Conservation (phyloP, 2,329 filamentous ascomycete genomes). For the Chrysoporthe austroafricana region DNA sequence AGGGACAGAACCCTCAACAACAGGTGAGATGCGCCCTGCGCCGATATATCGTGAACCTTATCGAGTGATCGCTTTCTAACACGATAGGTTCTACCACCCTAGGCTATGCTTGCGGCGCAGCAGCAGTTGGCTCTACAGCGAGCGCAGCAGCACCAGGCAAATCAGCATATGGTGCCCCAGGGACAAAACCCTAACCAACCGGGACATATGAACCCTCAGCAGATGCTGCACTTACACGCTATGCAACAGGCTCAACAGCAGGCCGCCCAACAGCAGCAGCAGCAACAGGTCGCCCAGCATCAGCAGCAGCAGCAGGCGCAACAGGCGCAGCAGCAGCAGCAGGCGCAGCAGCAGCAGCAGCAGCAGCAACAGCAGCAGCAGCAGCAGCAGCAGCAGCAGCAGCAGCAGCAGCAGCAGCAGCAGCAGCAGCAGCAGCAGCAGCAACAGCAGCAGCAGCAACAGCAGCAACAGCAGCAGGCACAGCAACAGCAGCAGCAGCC, state of each 20-base stretch:
- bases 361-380: constrained; percentile 44
- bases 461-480: constrained; percentile 26
- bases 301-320: constrained; percentile 41
- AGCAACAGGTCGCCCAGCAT: constrained; percentile 45
- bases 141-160: constrained; percentile 43
- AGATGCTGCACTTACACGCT: constrained; percentile 47
- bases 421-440: constrained; percentile 39
- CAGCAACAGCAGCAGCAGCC: constrained; percentile 35
- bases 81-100: constrained; percentile 31
- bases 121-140: constrained; percentile 48
- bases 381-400: constrained; percentile 49
- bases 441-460: constrained; percentile 44
- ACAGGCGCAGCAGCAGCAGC: constrained; percentile 46
- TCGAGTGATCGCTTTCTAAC: constrained; percentile 26
- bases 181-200: constrained; percentile 51
- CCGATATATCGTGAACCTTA: constrained; percentile 4
- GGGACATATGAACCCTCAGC: constrained; percentile 53
- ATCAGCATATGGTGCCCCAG: constrained; percentile 47
- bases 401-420: constrained; percentile 49
- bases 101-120: constrained; percentile 50
- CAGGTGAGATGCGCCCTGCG: constrained; percentile 32
- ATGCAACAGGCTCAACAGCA: constrained; percentile 39
- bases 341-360: constrained; percentile 31
- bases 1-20: constrained; percentile 27
- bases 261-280: constrained; percentile 30